phyloP scores from a whole-genome alignment of 768 basidiomycete genomes.

The Kwoniella heveanensis region DNA sequence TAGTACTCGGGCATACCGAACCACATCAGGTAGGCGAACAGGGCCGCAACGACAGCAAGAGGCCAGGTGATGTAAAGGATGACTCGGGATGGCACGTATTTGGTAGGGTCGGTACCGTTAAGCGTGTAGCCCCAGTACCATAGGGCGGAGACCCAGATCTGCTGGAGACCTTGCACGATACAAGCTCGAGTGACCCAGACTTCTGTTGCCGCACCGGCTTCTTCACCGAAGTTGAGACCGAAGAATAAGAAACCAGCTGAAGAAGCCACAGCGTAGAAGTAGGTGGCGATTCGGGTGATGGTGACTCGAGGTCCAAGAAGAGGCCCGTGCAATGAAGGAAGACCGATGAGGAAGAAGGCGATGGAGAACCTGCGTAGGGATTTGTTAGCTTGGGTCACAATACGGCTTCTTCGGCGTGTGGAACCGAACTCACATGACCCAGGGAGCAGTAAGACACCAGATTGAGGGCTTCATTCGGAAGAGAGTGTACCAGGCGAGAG shows the following conservation, averaged over 20 bases:
- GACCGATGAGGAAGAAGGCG: constrained; percentile 86
- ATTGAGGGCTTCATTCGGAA: constrained; percentile 87
- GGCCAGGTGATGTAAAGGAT: constrained; percentile 82
- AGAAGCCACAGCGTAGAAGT: constrained; percentile 89
- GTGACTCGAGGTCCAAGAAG: constrained; percentile 67
- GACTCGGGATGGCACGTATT: constrained; percentile 75
- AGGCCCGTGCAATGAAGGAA: constrained; percentile 71
- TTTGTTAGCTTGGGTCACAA: background rate
- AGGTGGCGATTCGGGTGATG: constrained; percentile 76
- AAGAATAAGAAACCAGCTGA: constrained; percentile 91
- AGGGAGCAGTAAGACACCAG: constrained; percentile 80
- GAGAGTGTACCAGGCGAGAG: constrained; percentile 83
- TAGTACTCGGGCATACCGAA: constrained; percentile 78
- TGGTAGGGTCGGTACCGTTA: constrained; percentile 60
- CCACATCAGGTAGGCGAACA: constrained; percentile 80
- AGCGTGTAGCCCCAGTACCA: constrained; percentile 95
- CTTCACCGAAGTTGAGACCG: constrained; percentile 94
- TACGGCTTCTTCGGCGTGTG: too few species aligned
- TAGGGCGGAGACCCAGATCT: constrained; percentile 90
- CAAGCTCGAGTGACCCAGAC: constrained; percentile 90
- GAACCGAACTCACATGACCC: constrained; percentile 65
- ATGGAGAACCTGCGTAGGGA: constrained; percentile 65
- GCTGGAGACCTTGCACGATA: constrained; percentile 90
- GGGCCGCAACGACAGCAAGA: constrained; percentile 69
- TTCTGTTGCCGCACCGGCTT: constrained; percentile 95